Conservation (phyloP, 2,329 filamentous ascomycete species). For the Microdochium bolleyi region DNA sequence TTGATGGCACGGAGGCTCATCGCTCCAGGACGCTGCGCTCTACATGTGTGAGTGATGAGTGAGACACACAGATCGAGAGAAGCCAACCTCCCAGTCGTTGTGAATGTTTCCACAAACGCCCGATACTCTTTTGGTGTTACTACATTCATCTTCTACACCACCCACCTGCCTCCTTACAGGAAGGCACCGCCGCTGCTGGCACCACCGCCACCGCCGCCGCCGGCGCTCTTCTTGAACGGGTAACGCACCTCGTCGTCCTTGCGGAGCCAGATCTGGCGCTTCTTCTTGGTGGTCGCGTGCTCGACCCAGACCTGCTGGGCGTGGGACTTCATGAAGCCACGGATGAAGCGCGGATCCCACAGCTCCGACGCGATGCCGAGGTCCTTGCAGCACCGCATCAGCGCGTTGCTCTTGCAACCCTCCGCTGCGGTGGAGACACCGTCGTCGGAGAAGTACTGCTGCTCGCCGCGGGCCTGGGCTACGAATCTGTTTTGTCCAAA, state of each 20-base stretch:
- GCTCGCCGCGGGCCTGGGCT: constrained; percentile 86
- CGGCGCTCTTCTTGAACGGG: constrained; percentile 39
- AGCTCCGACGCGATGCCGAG: constrained; percentile 89
- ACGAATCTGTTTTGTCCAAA: constrained; percentile 56
- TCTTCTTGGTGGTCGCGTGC: constrained; percentile 79
- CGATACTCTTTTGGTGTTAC: constrained; percentile 2
- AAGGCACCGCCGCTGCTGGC: neutral
- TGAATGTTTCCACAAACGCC: neutral
- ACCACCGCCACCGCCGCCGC: neutral
- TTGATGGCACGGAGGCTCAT: too few relatives aligned
- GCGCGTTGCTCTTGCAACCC: constrained; percentile 93
- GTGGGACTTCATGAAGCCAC: constrained; percentile 67
- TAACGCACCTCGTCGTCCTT: constrained; percentile 71
- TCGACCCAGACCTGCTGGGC: constrained; percentile 84
- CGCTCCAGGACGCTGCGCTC: too few relatives aligned
- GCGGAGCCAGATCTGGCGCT: constrained; percentile 76
- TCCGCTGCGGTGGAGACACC: constrained; percentile 91
- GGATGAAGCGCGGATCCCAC: constrained; percentile 91
- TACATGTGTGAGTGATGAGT: too few relatives aligned
- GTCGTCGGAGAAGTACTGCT: constrained; percentile 85
- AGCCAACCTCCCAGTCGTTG: too few relatives aligned
- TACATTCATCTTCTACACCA: neutral
- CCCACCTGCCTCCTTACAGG: neutral
- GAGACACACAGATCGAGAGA: too few relatives aligned
- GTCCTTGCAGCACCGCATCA: constrained; percentile 98